A percentile compares a stretch with the other conserved stretches of the same genome.
Conservation (phyloP, 441 rosid species). For the Rhodomyrtus psidioides region DNA sequence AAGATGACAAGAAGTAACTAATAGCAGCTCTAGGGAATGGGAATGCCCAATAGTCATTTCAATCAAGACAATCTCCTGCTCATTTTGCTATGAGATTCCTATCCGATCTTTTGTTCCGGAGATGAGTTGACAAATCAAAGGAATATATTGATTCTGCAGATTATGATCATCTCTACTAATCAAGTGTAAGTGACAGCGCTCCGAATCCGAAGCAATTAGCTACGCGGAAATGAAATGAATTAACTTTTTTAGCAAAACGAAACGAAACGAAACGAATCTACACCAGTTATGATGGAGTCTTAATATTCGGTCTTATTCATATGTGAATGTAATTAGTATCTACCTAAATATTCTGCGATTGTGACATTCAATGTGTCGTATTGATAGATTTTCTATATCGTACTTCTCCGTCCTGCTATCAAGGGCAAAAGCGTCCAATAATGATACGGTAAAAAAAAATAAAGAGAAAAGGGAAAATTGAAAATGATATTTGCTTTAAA, state of each 20-base stretch:
- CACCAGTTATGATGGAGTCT: not conserved
- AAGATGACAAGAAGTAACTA: not conserved
- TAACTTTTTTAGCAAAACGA: not conserved
- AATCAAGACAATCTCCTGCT: not conserved
- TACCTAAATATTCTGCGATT: not conserved
- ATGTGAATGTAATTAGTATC: not conserved
- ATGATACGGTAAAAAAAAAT: not conserved
- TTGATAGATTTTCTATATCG: not conserved
- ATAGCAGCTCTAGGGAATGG: not conserved
- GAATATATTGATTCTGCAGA: no score
- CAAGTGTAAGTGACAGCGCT: no score
- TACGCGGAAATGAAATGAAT: no score
- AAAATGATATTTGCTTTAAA: not conserved
- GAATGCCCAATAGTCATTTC: not conserved
- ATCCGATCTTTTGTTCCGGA: not conserved
- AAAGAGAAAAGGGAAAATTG: not conserved
- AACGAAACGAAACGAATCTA: not conserved
- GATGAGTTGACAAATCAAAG: not conserved
- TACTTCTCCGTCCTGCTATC: not conserved
- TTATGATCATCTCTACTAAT: no score
- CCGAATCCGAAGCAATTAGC: no score
- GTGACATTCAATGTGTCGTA: not conserved
- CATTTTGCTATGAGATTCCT: not conserved
- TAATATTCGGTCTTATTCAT: not conserved
- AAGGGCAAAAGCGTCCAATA: not conserved